Conservation (phyloP, 169 alveolate species). For the Eimeria acervulina region DNA sequence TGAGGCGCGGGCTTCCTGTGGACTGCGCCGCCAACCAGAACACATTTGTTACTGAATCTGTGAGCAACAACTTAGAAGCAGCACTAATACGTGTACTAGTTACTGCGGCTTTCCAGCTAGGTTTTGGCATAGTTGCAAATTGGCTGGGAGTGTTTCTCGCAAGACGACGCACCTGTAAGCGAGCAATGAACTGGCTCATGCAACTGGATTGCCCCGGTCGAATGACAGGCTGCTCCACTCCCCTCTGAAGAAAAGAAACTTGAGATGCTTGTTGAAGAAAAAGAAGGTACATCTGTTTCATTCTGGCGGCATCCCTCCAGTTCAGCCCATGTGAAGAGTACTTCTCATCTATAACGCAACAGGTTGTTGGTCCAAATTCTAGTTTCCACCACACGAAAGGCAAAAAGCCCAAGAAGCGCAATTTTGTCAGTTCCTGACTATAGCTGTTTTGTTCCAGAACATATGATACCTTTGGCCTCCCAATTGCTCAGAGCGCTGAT, state of each 20-base stretch:
- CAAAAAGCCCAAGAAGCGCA: not conserved
- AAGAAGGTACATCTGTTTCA: conserved; percentile 65
- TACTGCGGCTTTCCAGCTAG: not conserved
- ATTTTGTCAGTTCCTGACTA: not conserved
- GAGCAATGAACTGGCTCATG: conserved; percentile 76
- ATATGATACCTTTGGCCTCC: conserved; percentile 63
- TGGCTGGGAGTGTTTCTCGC: not conserved
- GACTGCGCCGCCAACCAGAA: conserved; percentile 25
- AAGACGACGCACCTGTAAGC: conserved; percentile 19
- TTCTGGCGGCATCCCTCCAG: conserved; percentile 57
- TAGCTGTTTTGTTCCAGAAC: not conserved
- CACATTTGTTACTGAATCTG: not conserved
- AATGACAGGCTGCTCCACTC: not conserved
- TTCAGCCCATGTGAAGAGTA: conserved; percentile 38
- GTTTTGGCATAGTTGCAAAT: not conserved
- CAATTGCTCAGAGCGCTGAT: conserved; percentile 69
- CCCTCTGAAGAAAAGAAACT: conserved; percentile 36
- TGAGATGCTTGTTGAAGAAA: conserved; percentile 44
- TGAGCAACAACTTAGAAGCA: not conserved
- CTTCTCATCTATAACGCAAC: conserved; percentile 47
- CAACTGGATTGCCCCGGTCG: conserved; percentile 37
- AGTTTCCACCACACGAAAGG: not conserved
- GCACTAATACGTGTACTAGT: not conserved
- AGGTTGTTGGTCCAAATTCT: not conserved
- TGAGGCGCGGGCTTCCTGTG: conserved; percentile 65